phyloP scores from a whole-genome alignment of 768 basidiomycete species.

The Serendipita sp. region DNA sequence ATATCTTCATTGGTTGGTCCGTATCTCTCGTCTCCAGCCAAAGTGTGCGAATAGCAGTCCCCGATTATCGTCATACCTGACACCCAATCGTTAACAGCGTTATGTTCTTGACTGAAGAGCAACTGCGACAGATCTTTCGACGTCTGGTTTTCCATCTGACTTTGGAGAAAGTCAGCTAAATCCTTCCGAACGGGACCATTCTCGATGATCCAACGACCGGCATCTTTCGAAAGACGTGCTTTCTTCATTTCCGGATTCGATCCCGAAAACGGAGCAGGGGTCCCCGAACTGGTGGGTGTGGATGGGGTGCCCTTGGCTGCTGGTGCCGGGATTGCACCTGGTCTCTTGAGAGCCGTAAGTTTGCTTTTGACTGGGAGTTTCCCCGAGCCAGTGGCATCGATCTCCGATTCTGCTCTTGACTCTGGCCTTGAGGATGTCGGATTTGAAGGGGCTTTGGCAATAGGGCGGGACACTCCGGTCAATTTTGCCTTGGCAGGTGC shows the following conservation, averaged over 20 bases:
- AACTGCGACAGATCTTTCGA: constrained; percentile 58
- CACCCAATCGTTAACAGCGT: constrained; percentile 83
- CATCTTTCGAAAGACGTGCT: constrained; percentile 54
- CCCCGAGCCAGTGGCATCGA: background rate
- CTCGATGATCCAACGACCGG: constrained; percentile 72
- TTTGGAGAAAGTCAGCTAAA: constrained; percentile 66
- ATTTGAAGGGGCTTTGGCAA: constrained; percentile 6
- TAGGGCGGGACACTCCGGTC: constrained; percentile 16
- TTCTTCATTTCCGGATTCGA: constrained; percentile 49
- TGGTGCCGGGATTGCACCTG: constrained; percentile 22
- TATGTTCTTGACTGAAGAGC: constrained; percentile 91
- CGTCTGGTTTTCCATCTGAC: constrained; percentile 78
- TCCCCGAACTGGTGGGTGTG: constrained; percentile 24
- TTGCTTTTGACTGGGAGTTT: background rate
- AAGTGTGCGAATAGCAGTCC: constrained; percentile 53
- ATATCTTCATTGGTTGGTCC: constrained; percentile 31
- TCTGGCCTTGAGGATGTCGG: constrained; percentile 12
- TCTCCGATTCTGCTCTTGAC: constrained; percentile 1
- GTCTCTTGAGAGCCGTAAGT: constrained; percentile 13
- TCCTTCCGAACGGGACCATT: constrained; percentile 71
- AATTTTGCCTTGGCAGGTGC: constrained; percentile 8
- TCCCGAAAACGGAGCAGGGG: constrained; percentile 30
- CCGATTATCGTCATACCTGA: constrained; percentile 55
- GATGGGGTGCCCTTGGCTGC: constrained; percentile 24
- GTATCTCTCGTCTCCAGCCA: constrained; percentile 38